phyloP scores from a whole-genome alignment of 345 rosid genomes.

The Syzygium jambos region DNA sequence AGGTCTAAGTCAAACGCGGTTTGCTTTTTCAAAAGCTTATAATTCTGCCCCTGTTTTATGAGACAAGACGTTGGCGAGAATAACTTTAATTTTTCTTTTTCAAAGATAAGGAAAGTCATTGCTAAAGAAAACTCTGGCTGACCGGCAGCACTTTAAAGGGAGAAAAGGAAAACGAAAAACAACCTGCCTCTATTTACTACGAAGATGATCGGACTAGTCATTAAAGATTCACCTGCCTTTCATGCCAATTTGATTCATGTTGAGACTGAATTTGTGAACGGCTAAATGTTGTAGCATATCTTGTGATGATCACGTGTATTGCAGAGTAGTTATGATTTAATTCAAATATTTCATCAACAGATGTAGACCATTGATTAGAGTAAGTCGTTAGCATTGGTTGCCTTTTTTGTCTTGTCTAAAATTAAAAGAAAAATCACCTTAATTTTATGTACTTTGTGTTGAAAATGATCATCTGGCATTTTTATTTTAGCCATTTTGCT shows the following conservation, averaged over 20 bases:
- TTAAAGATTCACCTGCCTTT: background rate
- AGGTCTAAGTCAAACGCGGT: background rate
- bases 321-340: background rate
- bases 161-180: background rate
- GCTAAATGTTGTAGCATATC: background rate
- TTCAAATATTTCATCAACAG: background rate
- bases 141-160: background rate
- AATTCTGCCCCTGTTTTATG: background rate
- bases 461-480: background rate
- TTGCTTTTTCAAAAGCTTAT: background rate
- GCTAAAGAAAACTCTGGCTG: background rate
- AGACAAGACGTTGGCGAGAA: background rate
- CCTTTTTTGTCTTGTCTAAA: too few relatives aligned
- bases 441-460: too few relatives aligned
- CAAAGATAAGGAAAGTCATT: background rate
- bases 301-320: fast-evolving
- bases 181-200: background rate
- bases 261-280: background rate
- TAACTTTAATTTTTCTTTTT: background rate
- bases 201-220: too few relatives aligned
- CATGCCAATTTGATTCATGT: background rate
- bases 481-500: background rate
- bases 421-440: too few relatives aligned
- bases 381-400: background rate
- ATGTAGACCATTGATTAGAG: background rate